Conservation (phyloP, 2,329 filamentous ascomycete genomes). For the Didymellaceae sp. region DNA sequence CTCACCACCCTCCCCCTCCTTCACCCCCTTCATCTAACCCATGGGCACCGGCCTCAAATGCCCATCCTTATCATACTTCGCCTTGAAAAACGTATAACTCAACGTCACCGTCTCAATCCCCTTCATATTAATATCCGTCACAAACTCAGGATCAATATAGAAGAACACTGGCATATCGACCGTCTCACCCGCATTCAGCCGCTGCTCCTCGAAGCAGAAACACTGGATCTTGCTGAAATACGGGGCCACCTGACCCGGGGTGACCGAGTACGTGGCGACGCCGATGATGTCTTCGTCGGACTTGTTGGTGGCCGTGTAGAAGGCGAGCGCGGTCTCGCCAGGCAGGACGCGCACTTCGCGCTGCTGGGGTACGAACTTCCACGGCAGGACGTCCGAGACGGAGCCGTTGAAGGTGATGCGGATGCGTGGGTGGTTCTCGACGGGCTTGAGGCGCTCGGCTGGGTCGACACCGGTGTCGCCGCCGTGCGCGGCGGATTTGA, state of each 20-base stretch:
- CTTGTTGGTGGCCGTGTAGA: conserved; percentile 95
- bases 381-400: conserved; percentile 92
- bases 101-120: conserved; percentile 94
- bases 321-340: conserved; percentile 94
- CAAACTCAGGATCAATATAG: conserved; percentile 95
- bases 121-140: conserved; percentile 90
- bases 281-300: conserved; percentile 94
- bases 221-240: conserved; percentile 99
- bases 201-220: conserved; percentile 97
- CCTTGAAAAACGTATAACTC: conserved; percentile 98
- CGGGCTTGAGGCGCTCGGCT: conserved; percentile 77
- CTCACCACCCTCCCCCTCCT: not conserved
- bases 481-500: conserved; percentile 76
- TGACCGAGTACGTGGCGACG: conserved; percentile 96
- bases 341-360: conserved; percentile 94
- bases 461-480: conserved; percentile 67
- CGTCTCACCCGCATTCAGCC: conserved; percentile 91
- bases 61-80: conserved; percentile 83
- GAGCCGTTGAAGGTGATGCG: conserved; percentile 96
- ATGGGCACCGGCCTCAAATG: conserved; percentile 65
- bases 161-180: conserved; percentile 99
- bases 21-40: conserved; percentile 10
- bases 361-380: conserved; percentile 97
- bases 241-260: conserved; percentile 90
- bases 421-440: conserved; percentile 81